Evolutionary conservation across 768 basidiomycete species (phyloP).

Genomic region (Naganishia randhawae): DNA sequence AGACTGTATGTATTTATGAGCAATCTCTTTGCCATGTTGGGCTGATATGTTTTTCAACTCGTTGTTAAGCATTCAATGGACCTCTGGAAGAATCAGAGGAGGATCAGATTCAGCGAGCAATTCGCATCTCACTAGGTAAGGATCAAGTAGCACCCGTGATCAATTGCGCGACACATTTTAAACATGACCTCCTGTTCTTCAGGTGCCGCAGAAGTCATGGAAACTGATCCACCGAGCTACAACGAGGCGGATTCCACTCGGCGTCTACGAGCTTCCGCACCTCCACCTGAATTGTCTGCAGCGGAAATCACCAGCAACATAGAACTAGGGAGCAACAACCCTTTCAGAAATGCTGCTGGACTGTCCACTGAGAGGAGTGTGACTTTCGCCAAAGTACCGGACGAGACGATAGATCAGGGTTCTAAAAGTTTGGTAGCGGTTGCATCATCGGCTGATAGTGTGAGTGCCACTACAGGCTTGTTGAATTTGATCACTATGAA

Average conservation of each 20-base stretch:
- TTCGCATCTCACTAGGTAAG: conserved; percentile 12
- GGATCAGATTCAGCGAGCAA: conserved; percentile 14
- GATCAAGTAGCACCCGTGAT: not conserved
- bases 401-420: conserved; percentile 11
- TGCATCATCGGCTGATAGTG: not conserved
- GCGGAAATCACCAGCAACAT: not conserved
- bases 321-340: conserved; percentile 11
- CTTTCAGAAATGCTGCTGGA: not conserved
- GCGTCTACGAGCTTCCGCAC: conserved; percentile 17
- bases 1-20: not conserved
- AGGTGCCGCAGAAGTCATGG: not conserved
- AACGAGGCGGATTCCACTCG: not conserved
- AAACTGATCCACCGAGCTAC: conserved; percentile 11
- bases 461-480: not conserved
- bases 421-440: conserved; percentile 9
- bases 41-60: too few species aligned
- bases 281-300: not conserved
- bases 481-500: not conserved
- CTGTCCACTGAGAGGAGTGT: conserved; percentile 7
- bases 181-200: not conserved
- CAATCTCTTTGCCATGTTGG: too few species aligned
- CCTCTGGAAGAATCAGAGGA: conserved; percentile 2
- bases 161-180: not conserved
- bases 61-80: not conserved
- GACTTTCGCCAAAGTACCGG: conserved; percentile 7